A percentile compares a stretch with the other conserved stretches of the same genome.
Evolutionary conservation across 2,329 filamentous ascomycete species (phyloP).

Genomic region (Teratosphaeria destructans): DNA sequence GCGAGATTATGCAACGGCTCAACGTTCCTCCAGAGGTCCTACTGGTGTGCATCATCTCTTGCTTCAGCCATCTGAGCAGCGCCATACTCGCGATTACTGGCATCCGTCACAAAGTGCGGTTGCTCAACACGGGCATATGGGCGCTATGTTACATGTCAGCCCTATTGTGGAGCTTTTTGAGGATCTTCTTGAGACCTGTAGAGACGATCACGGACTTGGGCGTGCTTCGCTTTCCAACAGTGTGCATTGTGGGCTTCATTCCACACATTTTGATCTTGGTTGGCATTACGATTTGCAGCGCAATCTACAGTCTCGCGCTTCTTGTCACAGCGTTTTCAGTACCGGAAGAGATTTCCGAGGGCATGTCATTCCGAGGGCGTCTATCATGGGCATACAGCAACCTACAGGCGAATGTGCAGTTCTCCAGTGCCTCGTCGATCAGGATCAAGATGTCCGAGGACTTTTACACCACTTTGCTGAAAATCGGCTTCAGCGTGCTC

Average conservation of each 20-base stretch:
- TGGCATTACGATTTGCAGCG: constrained; percentile 64
- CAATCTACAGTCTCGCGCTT: constrained; percentile 70
- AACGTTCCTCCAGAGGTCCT: constrained; percentile 87
- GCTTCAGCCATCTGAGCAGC: constrained; percentile 78
- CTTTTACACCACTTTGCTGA: constrained; percentile 83
- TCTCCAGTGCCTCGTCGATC: constrained; percentile 55
- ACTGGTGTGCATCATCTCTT: constrained; percentile 75
- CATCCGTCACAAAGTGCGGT: constrained; percentile 66
- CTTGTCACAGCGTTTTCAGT: constrained; percentile 61
- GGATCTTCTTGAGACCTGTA: constrained; percentile 34
- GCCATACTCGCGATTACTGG: constrained; percentile 73
- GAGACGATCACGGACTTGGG: constrained; percentile 53
- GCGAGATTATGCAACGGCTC: constrained; percentile 58
- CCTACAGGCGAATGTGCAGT: constrained; percentile 81
- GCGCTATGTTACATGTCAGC: constrained; percentile 80
- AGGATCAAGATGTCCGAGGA: constrained; percentile 80
- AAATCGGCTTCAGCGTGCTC: constrained; percentile 76
- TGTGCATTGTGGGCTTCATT: constrained; percentile 89
- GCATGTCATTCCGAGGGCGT: constrained; percentile 46
- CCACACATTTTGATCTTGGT: constrained; percentile 79
- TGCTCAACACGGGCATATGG: constrained; percentile 83
- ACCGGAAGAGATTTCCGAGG: constrained; percentile 39
- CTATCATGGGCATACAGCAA: constrained; percentile 68
- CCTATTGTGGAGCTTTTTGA: constrained; percentile 64
- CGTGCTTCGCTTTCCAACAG: constrained; percentile 78